Evolutionary conservation across 345 rosid species (phyloP).

Genomic region (Salix arbutifolia): DNA sequence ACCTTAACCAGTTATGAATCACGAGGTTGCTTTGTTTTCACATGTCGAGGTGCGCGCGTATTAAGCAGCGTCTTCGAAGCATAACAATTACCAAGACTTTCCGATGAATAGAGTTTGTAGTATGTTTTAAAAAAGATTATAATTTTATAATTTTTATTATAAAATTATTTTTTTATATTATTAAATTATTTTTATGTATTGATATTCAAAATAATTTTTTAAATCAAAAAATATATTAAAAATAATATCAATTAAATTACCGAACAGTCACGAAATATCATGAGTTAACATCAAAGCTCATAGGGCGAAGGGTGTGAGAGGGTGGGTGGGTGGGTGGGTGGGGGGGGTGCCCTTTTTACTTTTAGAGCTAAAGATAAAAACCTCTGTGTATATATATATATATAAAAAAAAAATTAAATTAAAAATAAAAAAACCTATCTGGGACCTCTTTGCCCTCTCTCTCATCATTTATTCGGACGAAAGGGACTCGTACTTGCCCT

Average conservation of each 20-base stretch:
- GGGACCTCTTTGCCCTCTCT: constrained; percentile 32
- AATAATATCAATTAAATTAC: no score
- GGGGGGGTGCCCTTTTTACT: constrained; percentile 10
- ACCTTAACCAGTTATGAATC: not conserved
- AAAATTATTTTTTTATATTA: no score
- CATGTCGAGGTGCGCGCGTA: not conserved
- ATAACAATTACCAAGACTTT: constrained; percentile 31
- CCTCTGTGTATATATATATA: constrained; percentile 3
- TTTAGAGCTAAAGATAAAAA: constrained; percentile 26
- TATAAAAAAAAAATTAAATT: not conserved
- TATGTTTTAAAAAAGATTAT: no score
- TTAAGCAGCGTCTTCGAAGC: not conserved
- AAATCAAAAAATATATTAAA: no score
- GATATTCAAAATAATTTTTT: no score
- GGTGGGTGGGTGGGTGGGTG: not conserved
- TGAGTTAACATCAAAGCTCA: constrained; percentile 32
- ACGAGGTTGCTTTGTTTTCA: not conserved
- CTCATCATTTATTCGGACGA: constrained; percentile 40
- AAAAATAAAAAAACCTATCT: constrained; percentile 11
- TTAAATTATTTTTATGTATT: no score
- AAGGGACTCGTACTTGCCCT: constrained; percentile 15
- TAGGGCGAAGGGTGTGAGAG: not conserved
- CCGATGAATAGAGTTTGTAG: constrained; percentile 15
- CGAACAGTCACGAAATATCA: constrained; percentile 13
- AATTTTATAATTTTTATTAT: no score